These are phyloP conservation scores for Spiraea crenata DNA, from an alignment of 331 rosid genomes.

Conservation along the genomic window DNA sequence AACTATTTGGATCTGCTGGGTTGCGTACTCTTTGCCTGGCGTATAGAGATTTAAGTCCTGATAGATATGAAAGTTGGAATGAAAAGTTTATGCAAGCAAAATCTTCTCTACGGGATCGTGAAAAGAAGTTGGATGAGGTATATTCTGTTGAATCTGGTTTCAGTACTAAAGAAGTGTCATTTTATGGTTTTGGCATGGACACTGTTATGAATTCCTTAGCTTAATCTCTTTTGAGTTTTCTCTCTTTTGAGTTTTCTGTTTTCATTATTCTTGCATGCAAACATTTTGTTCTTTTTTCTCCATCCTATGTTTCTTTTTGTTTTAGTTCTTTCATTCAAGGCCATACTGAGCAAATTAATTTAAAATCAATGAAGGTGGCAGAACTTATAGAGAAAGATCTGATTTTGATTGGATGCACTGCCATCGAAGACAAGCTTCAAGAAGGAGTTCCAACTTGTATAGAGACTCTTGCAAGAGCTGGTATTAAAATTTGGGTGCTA, in stretches of 20 bases:
- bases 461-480: conserved; percentile 90
- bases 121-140: conserved; percentile 98
- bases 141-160: conserved; percentile 15
- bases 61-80: conserved; percentile 89
- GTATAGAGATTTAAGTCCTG: conserved; percentile 77
- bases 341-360: not conserved
- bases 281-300: not conserved
- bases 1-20: conserved; percentile 89
- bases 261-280: not conserved
- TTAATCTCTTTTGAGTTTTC: not conserved
- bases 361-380: conserved; percentile 67
- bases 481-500: conserved; percentile 95
- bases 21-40: conserved; percentile 95
- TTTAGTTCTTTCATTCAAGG: not conserved
- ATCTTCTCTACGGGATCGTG: conserved; percentile 93
- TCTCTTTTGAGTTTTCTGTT: not conserved
- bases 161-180: not conserved
- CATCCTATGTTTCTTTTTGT: not conserved
- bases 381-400: conserved; percentile 89
- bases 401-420: conserved; percentile 85
- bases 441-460: conserved; percentile 96
- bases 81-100: conserved; percentile 95
- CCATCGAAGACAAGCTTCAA: conserved; percentile 99
- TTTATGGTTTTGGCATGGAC: conserved; percentile 1
- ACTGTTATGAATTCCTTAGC: not conserved